A percentile compares a stretch with the other conserved stretches of the same genome.
These are phyloP conservation scores for Poa annua DNA, from an alignment of 176 grass and related monocot species.

Conservation along the genomic window DNA sequence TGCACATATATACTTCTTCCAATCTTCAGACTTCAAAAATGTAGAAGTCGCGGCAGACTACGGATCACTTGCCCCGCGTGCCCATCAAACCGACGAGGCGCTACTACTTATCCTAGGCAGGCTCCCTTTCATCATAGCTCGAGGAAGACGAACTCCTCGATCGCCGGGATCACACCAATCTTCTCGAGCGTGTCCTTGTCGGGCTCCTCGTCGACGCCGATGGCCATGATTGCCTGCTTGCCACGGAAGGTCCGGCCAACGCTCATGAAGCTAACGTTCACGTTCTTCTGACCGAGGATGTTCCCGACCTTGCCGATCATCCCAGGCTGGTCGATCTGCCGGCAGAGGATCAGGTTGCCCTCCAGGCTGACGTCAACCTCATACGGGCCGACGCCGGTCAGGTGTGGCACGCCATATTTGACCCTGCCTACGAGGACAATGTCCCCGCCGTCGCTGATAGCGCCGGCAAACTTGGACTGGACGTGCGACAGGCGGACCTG, in stretches of 20 bases:
- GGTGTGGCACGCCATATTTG: constrained; percentile 78
- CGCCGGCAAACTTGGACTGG: constrained; percentile 74
- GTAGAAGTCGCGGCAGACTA: constrained; percentile 20
- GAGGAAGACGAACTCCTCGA: constrained; percentile 96
- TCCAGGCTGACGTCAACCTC: constrained; percentile 90
- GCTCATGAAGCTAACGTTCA: constrained; percentile 98
- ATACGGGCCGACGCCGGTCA: constrained; percentile 72
- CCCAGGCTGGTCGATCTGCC: constrained; percentile 90
- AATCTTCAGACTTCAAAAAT: constrained; percentile 36
- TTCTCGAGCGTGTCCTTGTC: constrained; percentile 72
- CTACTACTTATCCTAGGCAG: constrained; percentile 35
- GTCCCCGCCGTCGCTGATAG: constrained; percentile 62
- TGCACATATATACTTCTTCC: constrained; percentile 20
- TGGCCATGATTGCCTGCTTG: constrained; percentile 95
- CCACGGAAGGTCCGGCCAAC: constrained; percentile 80
- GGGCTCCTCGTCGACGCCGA: constrained; percentile 93
- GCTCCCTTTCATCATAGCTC: constrained; percentile 57
- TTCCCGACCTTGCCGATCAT: constrained; percentile 91
- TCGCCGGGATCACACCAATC: constrained; percentile 66
- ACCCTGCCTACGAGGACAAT: constrained; percentile 83
- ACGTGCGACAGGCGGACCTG: constrained; percentile 71
- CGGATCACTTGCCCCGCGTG: constrained; percentile 23
- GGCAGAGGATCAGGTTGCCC: constrained; percentile 86
- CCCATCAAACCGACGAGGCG: constrained; percentile 14
- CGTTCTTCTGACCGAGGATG: constrained; percentile 75